Percentiles rank a stretch among this genome's conserved stretches.
phyloP scores from a whole-genome alignment of 2,329 filamentous ascomycete species.

The Aspergillus pseudoviridinutans region DNA sequence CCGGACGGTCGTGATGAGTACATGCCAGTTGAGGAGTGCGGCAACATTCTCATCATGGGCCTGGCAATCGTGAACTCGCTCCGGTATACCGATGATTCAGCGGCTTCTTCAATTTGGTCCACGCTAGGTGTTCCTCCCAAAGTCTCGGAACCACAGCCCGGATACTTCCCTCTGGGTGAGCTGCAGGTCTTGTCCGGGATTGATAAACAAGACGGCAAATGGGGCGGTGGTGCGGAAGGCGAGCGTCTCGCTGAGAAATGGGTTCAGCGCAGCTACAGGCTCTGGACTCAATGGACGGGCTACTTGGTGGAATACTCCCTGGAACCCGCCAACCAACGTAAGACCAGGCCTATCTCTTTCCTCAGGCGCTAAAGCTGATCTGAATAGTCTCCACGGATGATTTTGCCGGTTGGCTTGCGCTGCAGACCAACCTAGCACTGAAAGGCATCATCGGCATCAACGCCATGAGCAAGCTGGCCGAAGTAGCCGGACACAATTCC shows the following conservation, averaged over 20 bases:
- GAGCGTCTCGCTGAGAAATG: conserved; percentile 58
- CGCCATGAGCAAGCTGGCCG: conserved; percentile 69
- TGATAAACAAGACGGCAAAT: conserved; percentile 58
- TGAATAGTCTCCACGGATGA: conserved; percentile 70
- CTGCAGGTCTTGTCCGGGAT: conserved; percentile 50
- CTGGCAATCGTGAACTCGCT: conserved; percentile 73
- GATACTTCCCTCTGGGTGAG: conserved; percentile 47
- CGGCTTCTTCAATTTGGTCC: conserved; percentile 58
- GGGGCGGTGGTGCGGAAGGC: conserved; percentile 54
- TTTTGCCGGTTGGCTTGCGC: conserved; percentile 72
- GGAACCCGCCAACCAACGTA: conserved; percentile 68
- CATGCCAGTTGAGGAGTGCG: conserved; percentile 59
- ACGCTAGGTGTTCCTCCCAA: conserved; percentile 30
- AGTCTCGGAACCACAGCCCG: conserved; percentile 20
- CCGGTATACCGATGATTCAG: conserved; percentile 56
- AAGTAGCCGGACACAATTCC: conserved; percentile 54
- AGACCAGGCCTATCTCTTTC: conserved; percentile 14
- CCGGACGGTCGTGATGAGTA: conserved; percentile 51
- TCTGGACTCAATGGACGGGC: conserved; percentile 74
- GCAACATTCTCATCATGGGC: conserved; percentile 77
- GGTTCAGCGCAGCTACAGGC: conserved; percentile 64
- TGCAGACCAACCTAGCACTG: conserved; percentile 77
- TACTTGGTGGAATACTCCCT: conserved; percentile 74
- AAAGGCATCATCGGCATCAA: conserved; percentile 81
- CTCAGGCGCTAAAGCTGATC: conserved; percentile 2